Evolutionary conservation across 768 basidiomycete species (phyloP), one percentile per base, ranked within the genome.

Genomic region (Kwoniella bestiolae): DNA sequence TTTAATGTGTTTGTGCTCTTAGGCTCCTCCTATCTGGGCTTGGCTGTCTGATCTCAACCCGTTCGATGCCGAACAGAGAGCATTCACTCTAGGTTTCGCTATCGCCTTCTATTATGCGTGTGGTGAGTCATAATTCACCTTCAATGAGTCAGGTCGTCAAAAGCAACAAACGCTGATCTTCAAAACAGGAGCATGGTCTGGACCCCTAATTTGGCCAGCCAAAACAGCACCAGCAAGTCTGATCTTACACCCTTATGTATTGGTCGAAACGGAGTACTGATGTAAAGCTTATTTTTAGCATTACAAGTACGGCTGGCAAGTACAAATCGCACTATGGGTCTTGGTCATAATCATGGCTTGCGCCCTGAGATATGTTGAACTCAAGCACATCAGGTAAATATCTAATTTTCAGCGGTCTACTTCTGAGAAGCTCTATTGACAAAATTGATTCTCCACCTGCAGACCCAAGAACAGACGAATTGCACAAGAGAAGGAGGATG

Each of bases 11-110:
- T 12, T 5, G 9, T 55, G 12, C 31, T 45, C 7, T 16, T 26
- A 57, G 56, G 75, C 73, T 8, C 77, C 77, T 3, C 65, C 66
- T 14, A 69, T 76, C 57, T 79, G 74, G 52, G 70, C 73, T n/a
- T 79, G 78, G 78, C 47, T 77, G 50, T 73, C 71, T 1, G 78
- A 79, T 62, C 35, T 75, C n/a, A 66, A 67, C 31, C 78, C 78
- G 14, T 72, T 73, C 49, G 75, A 79, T 56, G 72, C 75, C 11
- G 78, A 79, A 34, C 69, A 69, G 28, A 63, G 78, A 53, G 73
- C 78, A 8, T 72, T 79, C 69, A 73, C 75, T 52, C 50, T 79
- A 26, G 75, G 74, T 35, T 66, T 70, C 62, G 63, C 66, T 23
- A 77, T 79, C 53, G 67, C 74, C 0, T 56, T 75, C 12, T 79